phyloP scores from a whole-genome alignment of 2,329 filamentous ascomycete genomes.

The Dothiorella sarmentorum region DNA sequence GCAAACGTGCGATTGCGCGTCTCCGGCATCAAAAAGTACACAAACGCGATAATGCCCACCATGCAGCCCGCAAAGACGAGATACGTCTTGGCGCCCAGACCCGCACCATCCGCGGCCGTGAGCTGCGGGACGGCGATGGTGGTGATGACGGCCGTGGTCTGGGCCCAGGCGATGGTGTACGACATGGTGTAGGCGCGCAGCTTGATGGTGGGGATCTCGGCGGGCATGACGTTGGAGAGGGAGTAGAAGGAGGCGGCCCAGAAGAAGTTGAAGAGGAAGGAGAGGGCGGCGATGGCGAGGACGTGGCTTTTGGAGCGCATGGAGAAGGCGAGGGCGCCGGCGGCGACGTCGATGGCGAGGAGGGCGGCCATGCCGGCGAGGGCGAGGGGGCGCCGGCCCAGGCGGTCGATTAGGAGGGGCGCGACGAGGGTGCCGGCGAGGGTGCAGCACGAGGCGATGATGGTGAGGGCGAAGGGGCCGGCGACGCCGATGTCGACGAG shows the following conservation, averaged over 20 bases:
- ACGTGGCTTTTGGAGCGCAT: not conserved
- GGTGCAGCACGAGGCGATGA: slow-evolving; percentile 50
- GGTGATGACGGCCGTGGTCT: slow-evolving; percentile 13
- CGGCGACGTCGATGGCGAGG: not conserved
- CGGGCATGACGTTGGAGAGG: slow-evolving; percentile 9
- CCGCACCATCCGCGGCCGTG: not conserved
- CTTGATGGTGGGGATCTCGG: slow-evolving; percentile 12
- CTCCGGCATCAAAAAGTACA: slow-evolving; percentile 44
- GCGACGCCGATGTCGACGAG: slow-evolving; percentile 76
- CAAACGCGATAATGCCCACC: slow-evolving; percentile 43
- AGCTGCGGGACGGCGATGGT: slow-evolving; percentile 6
- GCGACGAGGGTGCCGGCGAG: slow-evolving; percentile 57
- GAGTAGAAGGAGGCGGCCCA: slow-evolving; percentile 10
- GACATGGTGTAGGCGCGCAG: slow-evolving; percentile 8
- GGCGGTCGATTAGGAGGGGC: slow-evolving; percentile 58
- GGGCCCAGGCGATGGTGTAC: slow-evolving; percentile 13
- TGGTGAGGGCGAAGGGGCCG: slow-evolving; percentile 62
- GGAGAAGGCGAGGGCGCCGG: not conserved
- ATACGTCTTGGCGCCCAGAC: slow-evolving; percentile 22
- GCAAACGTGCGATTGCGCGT: slow-evolving; percentile 46
- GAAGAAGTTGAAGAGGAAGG: slow-evolving; percentile 15
- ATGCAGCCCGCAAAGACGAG: slow-evolving; percentile 50
- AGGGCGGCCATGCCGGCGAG: slow-evolving; percentile 35
- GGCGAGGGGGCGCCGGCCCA: slow-evolving; percentile 55
- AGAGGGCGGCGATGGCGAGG: slow-evolving; percentile 1